Evolutionary conservation across 257 asterid genomes (phyloP).

Genomic region (Solanum ossicruentum): DNA sequence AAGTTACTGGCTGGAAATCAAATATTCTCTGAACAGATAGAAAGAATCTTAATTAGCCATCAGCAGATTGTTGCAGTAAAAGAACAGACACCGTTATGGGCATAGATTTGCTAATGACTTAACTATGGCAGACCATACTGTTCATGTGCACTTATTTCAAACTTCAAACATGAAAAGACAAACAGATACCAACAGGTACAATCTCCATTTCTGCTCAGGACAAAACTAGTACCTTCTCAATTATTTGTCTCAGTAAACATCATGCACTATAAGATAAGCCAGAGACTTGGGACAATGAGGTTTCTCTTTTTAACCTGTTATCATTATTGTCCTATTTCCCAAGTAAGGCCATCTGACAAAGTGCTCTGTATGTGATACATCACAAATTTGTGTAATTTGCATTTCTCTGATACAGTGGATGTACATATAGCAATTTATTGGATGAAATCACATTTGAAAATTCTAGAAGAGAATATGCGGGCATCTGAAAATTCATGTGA

Average conservation of each 20-base stretch:
- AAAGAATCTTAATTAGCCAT: neutral
- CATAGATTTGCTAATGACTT: slow-evolving; percentile 5
- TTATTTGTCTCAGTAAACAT: neutral
- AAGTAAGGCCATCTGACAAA: neutral
- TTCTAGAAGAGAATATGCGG: neutral
- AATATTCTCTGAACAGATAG: slow-evolving; percentile 13
- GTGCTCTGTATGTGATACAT: neutral
- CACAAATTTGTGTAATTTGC: neutral
- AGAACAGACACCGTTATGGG: slow-evolving; percentile 4
- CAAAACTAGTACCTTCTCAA: neutral
- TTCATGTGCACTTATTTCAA: slow-evolving; percentile 1
- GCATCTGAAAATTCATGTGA: no score
- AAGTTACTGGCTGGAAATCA: neutral
- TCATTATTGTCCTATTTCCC: neutral
- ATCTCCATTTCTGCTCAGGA: neutral
- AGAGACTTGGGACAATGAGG: neutral
- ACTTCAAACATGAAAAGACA: neutral
- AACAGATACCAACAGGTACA: neutral
- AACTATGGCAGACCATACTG: neutral
- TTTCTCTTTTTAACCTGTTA: neutral
- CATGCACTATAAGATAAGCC: neutral
- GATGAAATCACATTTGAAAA: neutral
- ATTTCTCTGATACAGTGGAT: neutral
- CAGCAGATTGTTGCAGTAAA: neutral
- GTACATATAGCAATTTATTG: neutral